Evolutionary conservation across 1,284 basidiomycete species (phyloP).

Genomic region (Ustilago trichophora): DNA sequence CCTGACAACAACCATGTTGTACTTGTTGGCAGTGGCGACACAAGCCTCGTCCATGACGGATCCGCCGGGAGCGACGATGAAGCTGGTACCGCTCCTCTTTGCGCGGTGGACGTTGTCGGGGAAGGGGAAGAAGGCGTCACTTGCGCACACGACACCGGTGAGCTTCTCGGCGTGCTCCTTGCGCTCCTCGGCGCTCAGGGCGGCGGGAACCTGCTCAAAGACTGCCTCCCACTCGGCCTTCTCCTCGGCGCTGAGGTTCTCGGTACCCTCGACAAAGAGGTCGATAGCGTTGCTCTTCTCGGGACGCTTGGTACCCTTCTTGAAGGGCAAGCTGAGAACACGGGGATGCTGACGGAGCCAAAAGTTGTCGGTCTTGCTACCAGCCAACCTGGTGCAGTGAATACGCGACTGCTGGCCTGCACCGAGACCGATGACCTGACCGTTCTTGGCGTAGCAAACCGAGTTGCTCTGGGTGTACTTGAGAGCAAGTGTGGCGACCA

Average conservation of each 20-base stretch:
- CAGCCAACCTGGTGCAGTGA: constrained; percentile 97
- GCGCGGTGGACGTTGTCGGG: constrained; percentile 96
- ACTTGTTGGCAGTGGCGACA: constrained; percentile 61
- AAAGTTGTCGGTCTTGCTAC: constrained; percentile 98
- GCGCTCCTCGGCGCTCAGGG: constrained; percentile 78
- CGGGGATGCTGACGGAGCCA: constrained; percentile 97
- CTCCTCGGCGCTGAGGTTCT: constrained; percentile 70
- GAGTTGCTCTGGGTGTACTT: constrained; percentile 99
- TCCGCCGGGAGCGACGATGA: constrained; percentile 92
- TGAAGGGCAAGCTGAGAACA: constrained; percentile 90
- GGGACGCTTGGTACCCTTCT: constrained; percentile 94
- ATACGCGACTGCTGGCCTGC: constrained; percentile 99
- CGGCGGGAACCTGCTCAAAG: constrained; percentile 79
- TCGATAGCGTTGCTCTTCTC: constrained; percentile 99
- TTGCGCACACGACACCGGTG: constrained; percentile 85
- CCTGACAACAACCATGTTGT: constrained; percentile 63
- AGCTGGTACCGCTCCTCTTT: constrained; percentile 86
- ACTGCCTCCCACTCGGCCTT: constrained; percentile 88
- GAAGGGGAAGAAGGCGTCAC: constrained; percentile 99
- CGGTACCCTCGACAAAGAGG: constrained; percentile 86
- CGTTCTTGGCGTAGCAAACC: constrained; percentile 93
- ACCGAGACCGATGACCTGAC: constrained; percentile 92
- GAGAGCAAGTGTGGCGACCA: constrained; percentile 84
- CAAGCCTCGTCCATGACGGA: constrained; percentile 87
- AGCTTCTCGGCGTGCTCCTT: constrained; percentile 55